Conservation (phyloP, 805 yeast species). For the Candida mattraensis region DNA sequence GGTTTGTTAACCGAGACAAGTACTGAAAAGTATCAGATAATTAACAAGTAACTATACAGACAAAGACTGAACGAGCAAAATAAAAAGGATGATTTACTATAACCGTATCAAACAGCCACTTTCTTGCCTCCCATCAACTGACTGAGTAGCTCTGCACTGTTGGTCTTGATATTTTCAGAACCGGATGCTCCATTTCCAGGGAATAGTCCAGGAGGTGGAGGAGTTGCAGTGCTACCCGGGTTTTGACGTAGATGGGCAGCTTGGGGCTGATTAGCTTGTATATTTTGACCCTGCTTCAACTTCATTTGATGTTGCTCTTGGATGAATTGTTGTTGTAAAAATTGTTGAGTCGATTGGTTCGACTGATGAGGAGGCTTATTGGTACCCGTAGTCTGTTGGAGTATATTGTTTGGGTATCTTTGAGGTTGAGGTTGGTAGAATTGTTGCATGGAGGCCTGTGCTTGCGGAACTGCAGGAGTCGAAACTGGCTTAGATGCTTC, state of each 20-base stretch:
- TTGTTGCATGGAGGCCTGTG: conserved; percentile 32
- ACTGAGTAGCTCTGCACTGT: conserved; percentile 68
- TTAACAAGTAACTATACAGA: conserved; percentile 9
- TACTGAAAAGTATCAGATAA: conserved; percentile 5
- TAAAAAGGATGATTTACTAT: neutral
- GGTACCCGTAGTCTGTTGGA: conserved; percentile 26
- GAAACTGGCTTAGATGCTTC: conserved; percentile 3
- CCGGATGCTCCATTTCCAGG: conserved; percentile 15
- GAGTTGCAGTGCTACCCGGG: conserved; percentile 45
- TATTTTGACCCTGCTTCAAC: conserved; percentile 17
- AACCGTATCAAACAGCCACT: conserved; percentile 19
- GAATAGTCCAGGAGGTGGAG: conserved; percentile 76
- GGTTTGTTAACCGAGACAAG: conserved; percentile 22
- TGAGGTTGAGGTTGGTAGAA: conserved; percentile 33
- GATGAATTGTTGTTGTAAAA: conserved; percentile 29
- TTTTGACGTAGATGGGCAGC: conserved; percentile 25
- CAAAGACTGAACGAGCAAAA: too few relatives aligned
- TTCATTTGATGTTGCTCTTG: conserved; percentile 33
- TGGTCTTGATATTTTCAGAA: conserved; percentile 17
- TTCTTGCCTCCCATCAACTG: conserved; percentile 81
- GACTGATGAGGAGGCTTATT: conserved; percentile 27
- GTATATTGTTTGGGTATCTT: conserved; percentile 25
- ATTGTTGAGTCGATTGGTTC: conserved; percentile 32
- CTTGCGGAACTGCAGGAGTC: conserved; percentile 26
- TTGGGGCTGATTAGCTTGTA: conserved; percentile 24